A percentile compares a stretch with the other conserved stretches of the same genome.
phyloP scores from a whole-genome alignment of 164 flowering plant species.

The Warburgia ugandensis region DNA sequence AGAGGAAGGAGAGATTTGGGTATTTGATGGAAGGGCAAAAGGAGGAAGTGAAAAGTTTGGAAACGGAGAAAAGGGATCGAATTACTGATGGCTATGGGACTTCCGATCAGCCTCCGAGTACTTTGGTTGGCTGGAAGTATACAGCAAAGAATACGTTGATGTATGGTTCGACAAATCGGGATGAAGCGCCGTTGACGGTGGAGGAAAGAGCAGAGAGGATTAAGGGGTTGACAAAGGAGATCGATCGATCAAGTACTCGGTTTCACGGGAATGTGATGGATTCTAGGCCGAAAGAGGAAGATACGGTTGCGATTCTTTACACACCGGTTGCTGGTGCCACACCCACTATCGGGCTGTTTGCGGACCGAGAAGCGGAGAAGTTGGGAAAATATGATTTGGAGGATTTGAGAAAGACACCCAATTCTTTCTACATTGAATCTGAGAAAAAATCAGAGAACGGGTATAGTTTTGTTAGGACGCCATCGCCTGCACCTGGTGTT shows the following conservation, averaged over 20 bases:
- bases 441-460: constrained; percentile 68
- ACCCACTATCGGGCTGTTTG: constrained; percentile 35
- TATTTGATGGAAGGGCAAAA: constrained; percentile 55
- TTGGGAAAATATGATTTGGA: constrained; percentile 78
- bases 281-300: constrained; percentile 60
- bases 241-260: constrained; percentile 47
- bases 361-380: constrained; percentile 52
- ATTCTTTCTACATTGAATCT: constrained; percentile 66
- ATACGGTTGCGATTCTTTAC: constrained; percentile 61
- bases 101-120: constrained; percentile 72
- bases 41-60: constrained; percentile 28
- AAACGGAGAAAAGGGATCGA: constrained; percentile 46
- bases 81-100: constrained; percentile 92
- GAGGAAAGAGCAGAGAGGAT: constrained; percentile 61
- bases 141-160: constrained; percentile 79
- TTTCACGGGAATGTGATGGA: constrained; percentile 69
- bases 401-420: constrained; percentile 80
- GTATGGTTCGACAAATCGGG: constrained; percentile 74
- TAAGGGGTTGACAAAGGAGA: constrained; percentile 71
- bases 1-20: constrained; percentile 69
- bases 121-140: constrained; percentile 81
- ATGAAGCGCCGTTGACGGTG: constrained; percentile 70
- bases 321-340: constrained; percentile 68
- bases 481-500: constrained; percentile 89
- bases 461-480: constrained; percentile 75